Conservation (phyloP, 208 protist species). For the Trypanosoma scelopori region DNA sequence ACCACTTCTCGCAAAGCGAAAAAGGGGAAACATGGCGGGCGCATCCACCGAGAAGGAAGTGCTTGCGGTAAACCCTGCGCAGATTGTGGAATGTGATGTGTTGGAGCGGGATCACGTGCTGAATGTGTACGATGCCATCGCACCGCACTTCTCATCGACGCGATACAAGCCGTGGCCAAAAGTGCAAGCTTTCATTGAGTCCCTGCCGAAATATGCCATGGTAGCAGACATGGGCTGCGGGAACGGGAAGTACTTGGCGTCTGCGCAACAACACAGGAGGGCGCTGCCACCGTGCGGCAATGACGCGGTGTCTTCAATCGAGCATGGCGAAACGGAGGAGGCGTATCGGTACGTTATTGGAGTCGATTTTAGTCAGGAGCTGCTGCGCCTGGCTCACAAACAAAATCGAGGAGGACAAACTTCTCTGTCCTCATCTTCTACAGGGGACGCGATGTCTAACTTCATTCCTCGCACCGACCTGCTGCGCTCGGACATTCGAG, state of each 20-base stretch:
- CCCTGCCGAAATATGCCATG: slow-evolving; percentile 54
- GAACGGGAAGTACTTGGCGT: slow-evolving; percentile 88
- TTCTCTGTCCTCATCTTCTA: slow-evolving; percentile 8
- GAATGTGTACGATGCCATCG: slow-evolving; percentile 83
- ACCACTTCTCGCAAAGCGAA: not conserved
- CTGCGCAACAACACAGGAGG: slow-evolving; percentile 26
- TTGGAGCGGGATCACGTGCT: slow-evolving; percentile 78
- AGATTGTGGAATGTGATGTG: slow-evolving; percentile 17
- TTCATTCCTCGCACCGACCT: slow-evolving; percentile 53
- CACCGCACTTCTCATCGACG: slow-evolving; percentile 82
- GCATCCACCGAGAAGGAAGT: not conserved
- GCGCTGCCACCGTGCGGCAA: not conserved
- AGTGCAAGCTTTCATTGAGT: slow-evolving; percentile 67
- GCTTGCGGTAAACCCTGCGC: slow-evolving; percentile 6
- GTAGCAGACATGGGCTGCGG: slow-evolving; percentile 86
- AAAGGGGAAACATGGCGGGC: not conserved
- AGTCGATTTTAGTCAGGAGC: slow-evolving; percentile 59
- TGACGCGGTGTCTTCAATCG: not conserved
- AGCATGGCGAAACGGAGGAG: not conserved
- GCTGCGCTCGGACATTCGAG: slow-evolving; percentile 58
- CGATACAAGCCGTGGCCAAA: slow-evolving; percentile 89
- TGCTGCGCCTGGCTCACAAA: slow-evolving; percentile 64
- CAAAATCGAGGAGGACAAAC: slow-evolving; percentile 20
- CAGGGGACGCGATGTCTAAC: not conserved
- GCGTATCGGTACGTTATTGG: slow-evolving; percentile 62